phyloP scores from a whole-genome alignment of 305 asterid genomes.

The Fraxinus dipetala region DNA sequence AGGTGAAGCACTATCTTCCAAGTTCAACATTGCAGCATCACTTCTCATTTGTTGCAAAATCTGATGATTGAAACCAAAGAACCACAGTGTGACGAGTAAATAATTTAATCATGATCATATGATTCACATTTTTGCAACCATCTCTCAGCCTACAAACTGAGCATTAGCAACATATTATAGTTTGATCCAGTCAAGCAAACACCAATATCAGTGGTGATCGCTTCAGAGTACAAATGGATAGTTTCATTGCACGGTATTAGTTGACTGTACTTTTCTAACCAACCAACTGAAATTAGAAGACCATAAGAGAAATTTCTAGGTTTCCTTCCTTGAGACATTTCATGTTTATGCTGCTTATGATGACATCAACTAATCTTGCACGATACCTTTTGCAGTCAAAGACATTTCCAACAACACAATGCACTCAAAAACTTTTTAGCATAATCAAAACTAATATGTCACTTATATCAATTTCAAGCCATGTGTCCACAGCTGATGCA shows the following conservation, averaged over 20 bases:
- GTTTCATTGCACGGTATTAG: neutral
- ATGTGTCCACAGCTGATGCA: neutral
- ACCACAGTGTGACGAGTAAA: conserved; percentile 10
- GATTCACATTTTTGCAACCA: neutral
- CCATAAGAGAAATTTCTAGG: neutral
- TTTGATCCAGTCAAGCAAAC: conserved; percentile 1
- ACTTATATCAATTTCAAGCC: neutral
- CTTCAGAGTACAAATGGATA: neutral
- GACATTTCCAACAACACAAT: neutral
- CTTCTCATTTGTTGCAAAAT: conserved; percentile 89
- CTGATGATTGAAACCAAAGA: conserved; percentile 38
- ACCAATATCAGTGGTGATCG: neutral
- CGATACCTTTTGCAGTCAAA: neutral
- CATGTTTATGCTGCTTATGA: neutral
- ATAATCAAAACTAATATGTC: neutral
- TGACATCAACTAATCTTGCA: neutral
- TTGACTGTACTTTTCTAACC: neutral
- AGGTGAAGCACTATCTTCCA: conserved; percentile 78
- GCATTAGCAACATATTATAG: conserved; percentile 9
- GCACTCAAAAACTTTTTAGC: neutral
- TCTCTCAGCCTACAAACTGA: neutral
- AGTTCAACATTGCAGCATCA: conserved; percentile 63
- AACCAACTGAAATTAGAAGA: neutral
- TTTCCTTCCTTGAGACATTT: neutral
- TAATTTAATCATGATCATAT: conserved; percentile 4